phyloP scores from a whole-genome alignment of 2,329 filamentous ascomycete genomes.

The Diaporthe nobilis region DNA sequence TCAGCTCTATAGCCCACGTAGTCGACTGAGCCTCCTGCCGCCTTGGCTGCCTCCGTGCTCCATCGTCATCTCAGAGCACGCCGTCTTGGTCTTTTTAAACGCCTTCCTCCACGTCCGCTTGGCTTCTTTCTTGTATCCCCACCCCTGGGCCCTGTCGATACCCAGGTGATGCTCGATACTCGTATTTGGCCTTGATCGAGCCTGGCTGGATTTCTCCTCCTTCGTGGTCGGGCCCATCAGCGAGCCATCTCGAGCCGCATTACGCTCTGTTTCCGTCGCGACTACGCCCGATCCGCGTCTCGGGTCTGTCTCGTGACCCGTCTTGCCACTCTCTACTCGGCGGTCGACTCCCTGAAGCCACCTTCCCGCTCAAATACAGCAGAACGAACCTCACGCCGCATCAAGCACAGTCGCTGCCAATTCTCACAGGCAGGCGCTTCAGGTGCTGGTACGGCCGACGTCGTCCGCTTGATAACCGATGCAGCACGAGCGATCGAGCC shows the following conservation, averaged over 20 bases:
- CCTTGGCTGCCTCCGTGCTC: not conserved
- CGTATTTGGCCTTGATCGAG: not conserved
- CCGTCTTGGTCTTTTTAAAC: not conserved
- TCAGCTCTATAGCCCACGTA: not conserved
- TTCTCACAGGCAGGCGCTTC: not conserved
- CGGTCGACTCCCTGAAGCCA: constrained; percentile 30
- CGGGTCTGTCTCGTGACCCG: constrained; percentile 35
- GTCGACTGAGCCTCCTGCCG: constrained; percentile 6
- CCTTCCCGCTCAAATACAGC: constrained; percentile 22
- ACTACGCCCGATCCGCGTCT: constrained; percentile 11
- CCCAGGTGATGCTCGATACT: constrained; percentile 18
- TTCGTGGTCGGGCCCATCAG: not conserved
- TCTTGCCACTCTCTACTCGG: constrained; percentile 36
- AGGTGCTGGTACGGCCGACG: constrained; percentile 3
- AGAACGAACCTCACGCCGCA: constrained; percentile 8
- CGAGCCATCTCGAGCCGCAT: constrained; percentile 17
- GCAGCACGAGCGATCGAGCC: constrained; percentile 16
- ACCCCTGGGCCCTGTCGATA: not conserved
- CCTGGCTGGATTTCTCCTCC: constrained; percentile 9
- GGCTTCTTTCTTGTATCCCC: constrained; percentile 7
- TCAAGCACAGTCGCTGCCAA: not conserved
- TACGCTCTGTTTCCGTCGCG: constrained; percentile 17
- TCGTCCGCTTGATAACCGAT: constrained; percentile 2
- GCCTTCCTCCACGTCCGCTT: constrained; percentile 7
- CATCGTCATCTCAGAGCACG: not conserved